A percentile compares a stretch with the other conserved stretches of the same genome.
These are phyloP conservation scores for Quercus lobata DNA, from an alignment of 331 rosid genomes.

Conservation along the genomic window DNA sequence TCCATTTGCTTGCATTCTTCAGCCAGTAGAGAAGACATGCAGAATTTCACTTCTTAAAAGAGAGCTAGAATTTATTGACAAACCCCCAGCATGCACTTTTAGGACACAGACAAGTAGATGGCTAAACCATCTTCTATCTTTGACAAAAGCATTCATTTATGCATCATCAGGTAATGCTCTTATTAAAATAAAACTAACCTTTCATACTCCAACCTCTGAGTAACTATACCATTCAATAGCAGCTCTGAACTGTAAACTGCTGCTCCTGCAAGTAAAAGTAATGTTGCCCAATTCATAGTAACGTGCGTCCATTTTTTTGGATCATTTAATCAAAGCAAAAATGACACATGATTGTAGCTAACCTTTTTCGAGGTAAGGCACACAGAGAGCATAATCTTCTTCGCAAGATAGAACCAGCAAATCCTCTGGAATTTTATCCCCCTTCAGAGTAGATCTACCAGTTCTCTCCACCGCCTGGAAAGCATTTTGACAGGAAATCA, in stretches of 20 bases:
- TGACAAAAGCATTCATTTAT: not conserved
- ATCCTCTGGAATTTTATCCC: slow-evolving; percentile 53
- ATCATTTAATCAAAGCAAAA: not conserved
- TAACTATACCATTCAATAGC: slow-evolving; percentile 82
- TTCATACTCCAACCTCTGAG: slow-evolving; percentile 85
- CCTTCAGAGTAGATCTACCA: slow-evolving; percentile 55
- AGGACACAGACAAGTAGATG: not conserved
- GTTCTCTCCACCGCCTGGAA: slow-evolving; percentile 66
- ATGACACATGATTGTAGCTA: slow-evolving; percentile 5
- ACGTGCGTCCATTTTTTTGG: not conserved
- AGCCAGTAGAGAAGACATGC: not conserved
- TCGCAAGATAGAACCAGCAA: slow-evolving; percentile 82
- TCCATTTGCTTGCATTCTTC: not conserved
- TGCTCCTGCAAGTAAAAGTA: slow-evolving; percentile 56
- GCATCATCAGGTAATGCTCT: not conserved
- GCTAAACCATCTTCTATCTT: not conserved
- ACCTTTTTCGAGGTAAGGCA: slow-evolving; percentile 91
- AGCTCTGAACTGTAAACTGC: slow-evolving; percentile 83
- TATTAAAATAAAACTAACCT: slow-evolving; percentile 44
- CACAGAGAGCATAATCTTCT: slow-evolving; percentile 70
- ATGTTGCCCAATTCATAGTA: slow-evolving; percentile 3
- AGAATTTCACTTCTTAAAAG: not conserved
- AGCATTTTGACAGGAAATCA: slow-evolving; percentile 14
- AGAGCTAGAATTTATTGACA: not conserved
- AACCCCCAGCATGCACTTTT: not conserved